These are phyloP conservation scores for Stemphylium beticola DNA, from an alignment of 2,329 filamentous ascomycete species.

Conservation along the genomic window DNA sequence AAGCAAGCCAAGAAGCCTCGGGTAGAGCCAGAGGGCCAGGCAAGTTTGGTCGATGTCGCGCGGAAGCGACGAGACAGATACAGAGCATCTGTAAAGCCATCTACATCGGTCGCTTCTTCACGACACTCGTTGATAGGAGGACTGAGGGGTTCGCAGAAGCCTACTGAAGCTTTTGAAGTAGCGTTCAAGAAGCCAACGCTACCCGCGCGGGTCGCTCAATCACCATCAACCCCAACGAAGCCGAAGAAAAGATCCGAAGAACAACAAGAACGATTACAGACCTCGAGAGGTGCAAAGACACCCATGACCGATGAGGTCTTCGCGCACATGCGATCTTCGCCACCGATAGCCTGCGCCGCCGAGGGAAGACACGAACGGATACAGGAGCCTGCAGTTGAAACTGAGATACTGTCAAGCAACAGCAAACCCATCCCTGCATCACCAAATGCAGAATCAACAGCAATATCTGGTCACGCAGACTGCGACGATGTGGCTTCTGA, in stretches of 20 bases:
- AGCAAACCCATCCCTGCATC: slow-evolving; percentile 52
- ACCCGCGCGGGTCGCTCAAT: slow-evolving; percentile 10
- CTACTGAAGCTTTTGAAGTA: not conserved
- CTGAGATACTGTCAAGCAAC: slow-evolving; percentile 49
- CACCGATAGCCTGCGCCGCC: slow-evolving; percentile 8
- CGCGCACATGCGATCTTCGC: slow-evolving; percentile 18
- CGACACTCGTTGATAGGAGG: slow-evolving; percentile 21
- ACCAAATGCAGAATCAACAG: slow-evolving; percentile 47
- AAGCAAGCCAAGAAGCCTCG: slow-evolving; percentile 3
- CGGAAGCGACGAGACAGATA: not conserved
- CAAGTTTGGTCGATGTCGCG: not conserved
- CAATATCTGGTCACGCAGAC: slow-evolving; percentile 48
- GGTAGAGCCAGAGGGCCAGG: not conserved
- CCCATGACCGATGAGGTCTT: slow-evolving; percentile 1
- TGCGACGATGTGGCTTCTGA: slow-evolving; percentile 37
- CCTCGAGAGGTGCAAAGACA: slow-evolving; percentile 10
- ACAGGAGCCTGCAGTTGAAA: slow-evolving; percentile 3
- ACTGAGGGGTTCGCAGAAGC: slow-evolving; percentile 16
- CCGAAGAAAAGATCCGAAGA: not conserved
- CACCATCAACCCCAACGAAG: slow-evolving; percentile 24
- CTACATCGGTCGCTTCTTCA: slow-evolving; percentile 2
- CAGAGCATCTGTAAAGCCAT: not conserved
- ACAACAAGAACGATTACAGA: slow-evolving; percentile 11
- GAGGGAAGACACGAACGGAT: slow-evolving; percentile 8
- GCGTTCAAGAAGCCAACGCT: slow-evolving; percentile 27